Evolutionary conservation across 352 stramenopile species (phyloP).

Genomic region (Globisporangium irregulare): DNA sequence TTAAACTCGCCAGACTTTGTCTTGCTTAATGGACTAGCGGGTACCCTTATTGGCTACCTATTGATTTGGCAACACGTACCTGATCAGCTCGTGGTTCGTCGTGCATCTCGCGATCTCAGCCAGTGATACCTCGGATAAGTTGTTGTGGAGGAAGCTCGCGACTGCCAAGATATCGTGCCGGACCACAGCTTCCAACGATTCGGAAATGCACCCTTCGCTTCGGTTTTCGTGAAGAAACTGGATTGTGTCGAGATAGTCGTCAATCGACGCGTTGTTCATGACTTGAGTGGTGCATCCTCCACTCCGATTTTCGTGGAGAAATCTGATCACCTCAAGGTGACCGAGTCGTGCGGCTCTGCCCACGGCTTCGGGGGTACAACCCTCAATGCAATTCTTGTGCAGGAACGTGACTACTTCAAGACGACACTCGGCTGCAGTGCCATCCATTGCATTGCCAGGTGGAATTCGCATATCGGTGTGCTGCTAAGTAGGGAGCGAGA

Average conservation of each 20-base stretch:
- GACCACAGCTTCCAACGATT: not conserved
- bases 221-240: not conserved
- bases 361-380: not conserved
- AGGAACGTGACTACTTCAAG: constrained; percentile 12
- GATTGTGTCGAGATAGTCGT: not conserved
- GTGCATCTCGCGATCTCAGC: not conserved
- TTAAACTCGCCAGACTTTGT: too few species aligned
- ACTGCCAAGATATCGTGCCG: not conserved
- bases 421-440: not conserved
- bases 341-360: too few species aligned
- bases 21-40: too few species aligned
- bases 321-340: not conserved
- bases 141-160: not conserved
- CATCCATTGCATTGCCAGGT: constrained; percentile 5
- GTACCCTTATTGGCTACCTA: not conserved
- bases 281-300: not conserved
- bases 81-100: not conserved
- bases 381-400: constrained; percentile 4
- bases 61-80: not conserved
- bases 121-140: not conserved
- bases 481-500: too few species aligned
- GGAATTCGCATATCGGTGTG: too few species aligned
- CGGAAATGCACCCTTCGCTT: not conserved
- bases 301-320: constrained; percentile 10
- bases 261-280: too few species aligned